Evolutionary conservation across 305 asterid genomes (phyloP).

Genomic region (Solanum hybrid): DNA sequence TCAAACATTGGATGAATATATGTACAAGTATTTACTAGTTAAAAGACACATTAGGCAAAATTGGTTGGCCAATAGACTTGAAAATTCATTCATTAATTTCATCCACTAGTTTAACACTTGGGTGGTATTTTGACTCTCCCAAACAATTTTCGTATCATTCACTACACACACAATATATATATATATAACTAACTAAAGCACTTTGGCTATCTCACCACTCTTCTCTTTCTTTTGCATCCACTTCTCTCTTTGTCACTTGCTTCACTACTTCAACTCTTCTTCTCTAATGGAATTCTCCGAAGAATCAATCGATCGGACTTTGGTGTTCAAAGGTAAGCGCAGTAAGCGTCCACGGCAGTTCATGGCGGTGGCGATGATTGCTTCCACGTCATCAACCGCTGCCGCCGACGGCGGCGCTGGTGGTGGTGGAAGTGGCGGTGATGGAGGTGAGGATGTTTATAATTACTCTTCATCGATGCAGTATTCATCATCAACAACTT

Average conservation of each 20-base stretch:
- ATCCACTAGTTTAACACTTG: slow-evolving; percentile 3
- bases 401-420: slow-evolving; percentile 12
- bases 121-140: slow-evolving; percentile 31
- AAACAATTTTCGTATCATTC: slow-evolving; percentile 24
- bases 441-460: slow-evolving; percentile 2
- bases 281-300: slow-evolving; percentile 16
- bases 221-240: slow-evolving; percentile 10
- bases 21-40: not conserved
- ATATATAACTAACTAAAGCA: slow-evolving; percentile 1
- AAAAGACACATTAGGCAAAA: slow-evolving; percentile 1
- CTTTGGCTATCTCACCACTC: slow-evolving; percentile 25
- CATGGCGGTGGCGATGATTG: not conserved
- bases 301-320: slow-evolving; percentile 24
- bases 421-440: not conserved
- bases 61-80: slow-evolving; percentile 40
- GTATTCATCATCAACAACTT: slow-evolving; percentile 28
- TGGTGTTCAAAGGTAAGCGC: slow-evolving; percentile 50
- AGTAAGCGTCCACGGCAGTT: slow-evolving; percentile 47
- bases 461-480: slow-evolving; percentile 5
- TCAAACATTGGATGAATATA: not conserved
- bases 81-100: slow-evolving; percentile 3
- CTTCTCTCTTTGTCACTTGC: not conserved
- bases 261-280: not conserved
- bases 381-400: slow-evolving; percentile 40
- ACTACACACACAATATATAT: slow-evolving; percentile 5